Percentiles rank a stretch among this genome's conserved stretches.
These are phyloP conservation scores for Tylopilus rubrobrunneus DNA, from an alignment of 768 basidiomycete species.

Conservation along the genomic window DNA sequence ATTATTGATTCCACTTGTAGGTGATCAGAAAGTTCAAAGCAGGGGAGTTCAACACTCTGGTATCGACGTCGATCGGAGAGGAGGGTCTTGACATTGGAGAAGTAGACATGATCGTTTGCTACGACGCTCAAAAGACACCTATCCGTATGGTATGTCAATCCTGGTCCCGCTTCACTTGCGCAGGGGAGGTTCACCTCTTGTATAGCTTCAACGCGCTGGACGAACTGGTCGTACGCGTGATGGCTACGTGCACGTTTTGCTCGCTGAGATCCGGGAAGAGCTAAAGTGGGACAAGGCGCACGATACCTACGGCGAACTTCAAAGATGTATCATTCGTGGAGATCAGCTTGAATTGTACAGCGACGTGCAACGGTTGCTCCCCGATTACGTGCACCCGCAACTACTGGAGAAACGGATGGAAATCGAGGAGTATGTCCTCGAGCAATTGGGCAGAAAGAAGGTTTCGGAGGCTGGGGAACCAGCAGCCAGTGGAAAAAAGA, in stretches of 20 bases:
- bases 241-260: constrained; percentile 83
- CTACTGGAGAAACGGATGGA: constrained; percentile 81
- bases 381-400: constrained; percentile 69
- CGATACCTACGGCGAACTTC: constrained; percentile 81
- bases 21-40: constrained; percentile 83
- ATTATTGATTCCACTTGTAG: constrained; percentile 36
- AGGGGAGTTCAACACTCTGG: constrained; percentile 87
- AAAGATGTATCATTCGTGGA: constrained; percentile 81
- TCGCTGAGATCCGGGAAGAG: constrained; percentile 86
- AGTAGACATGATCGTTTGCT: constrained; percentile 93
- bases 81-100: constrained; percentile 98
- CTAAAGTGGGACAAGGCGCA: constrained; percentile 86
- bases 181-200: not conserved
- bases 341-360: constrained; percentile 86
- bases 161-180: not conserved
- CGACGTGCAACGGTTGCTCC: constrained; percentile 84
- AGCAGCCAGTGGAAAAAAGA: constrained; percentile 45
- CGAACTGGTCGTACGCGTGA: constrained; percentile 91
- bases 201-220: constrained; percentile 90
- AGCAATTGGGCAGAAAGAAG: constrained; percentile 38
- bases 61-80: constrained; percentile 96
- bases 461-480: constrained; percentile 26
- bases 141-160: constrained; percentile 82
- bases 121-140: constrained; percentile 93
- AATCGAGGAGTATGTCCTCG: constrained; percentile 67